Evolutionary conservation across 1,284 basidiomycete species (phyloP), one percentile per base, ranked within the genome.

Genomic region (Heterobasidion irregulare): DNA sequence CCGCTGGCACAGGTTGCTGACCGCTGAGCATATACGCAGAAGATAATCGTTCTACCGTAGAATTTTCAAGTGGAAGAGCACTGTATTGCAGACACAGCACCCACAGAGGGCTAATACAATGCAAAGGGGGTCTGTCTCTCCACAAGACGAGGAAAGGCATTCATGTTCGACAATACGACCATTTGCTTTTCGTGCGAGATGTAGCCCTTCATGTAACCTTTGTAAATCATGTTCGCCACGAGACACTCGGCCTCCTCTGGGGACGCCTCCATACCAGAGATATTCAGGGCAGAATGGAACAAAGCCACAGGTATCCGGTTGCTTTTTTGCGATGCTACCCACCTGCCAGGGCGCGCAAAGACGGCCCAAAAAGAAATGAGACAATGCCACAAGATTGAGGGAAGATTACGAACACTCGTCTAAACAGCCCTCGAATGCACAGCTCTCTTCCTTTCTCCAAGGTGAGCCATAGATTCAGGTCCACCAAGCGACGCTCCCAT

Each of bases 101-200:
- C 38, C 38, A 8, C 38, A 5, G 10, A 41, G 6, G 10, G 6
- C 38, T 41, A 68, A 50, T 67, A 61, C 51, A 68, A 53, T 26
- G 74, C 69, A 65, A 81, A 84, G 0, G 86, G 84, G 8, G 75
- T 68, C 41, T 75, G 74, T 38, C 83, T 72, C 59, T 88, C 86
- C 15, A 73, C 78, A 8, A 85, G 64, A 55, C 74, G 73, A 6
- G 95, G 94, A 66, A 98, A 98, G 0, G 94, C 83, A 61, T 88
- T 88, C 12, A 79, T 81, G 60, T 84, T 83, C 1, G 91, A 84
- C 53, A 99, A 70, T 2, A 99, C 96, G 2, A 98, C 88, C 78
- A 89, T 92, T 71, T 92, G 87, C 68, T 90, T 89, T 66, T 93
- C 92, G 66, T 99, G 96, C 49, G 92, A 94, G 65, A 99, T 96